These are phyloP conservation scores for Puccinellia tenuiflora DNA, from an alignment of 176 grass and related monocot genomes.

Conservation along the genomic window DNA sequence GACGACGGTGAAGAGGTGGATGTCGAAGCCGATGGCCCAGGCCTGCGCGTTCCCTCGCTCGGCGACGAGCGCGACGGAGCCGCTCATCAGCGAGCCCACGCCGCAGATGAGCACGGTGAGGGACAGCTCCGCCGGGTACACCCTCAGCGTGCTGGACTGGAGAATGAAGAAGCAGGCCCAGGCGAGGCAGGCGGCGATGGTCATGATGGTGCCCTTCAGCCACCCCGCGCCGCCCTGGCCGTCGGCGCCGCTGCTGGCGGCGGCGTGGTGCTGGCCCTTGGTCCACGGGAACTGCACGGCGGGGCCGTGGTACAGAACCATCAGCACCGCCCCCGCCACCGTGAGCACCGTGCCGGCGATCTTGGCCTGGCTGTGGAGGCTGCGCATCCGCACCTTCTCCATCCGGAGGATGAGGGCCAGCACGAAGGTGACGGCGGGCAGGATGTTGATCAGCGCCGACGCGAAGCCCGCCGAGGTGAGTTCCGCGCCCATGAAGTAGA, in stretches of 20 bases:
- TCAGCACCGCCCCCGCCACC: constrained; percentile 78
- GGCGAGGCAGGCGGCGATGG: constrained; percentile 51
- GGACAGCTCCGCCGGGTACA: constrained; percentile 72
- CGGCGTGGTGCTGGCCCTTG: constrained; percentile 37
- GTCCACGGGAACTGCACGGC: constrained; percentile 65
- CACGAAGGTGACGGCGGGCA: constrained; percentile 78
- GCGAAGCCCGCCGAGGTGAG: constrained; percentile 70
- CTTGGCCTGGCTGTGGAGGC: constrained; percentile 79
- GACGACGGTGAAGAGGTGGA: constrained; percentile 70
- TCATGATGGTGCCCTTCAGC: constrained; percentile 63
- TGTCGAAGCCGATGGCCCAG: constrained; percentile 87
- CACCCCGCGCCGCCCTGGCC: constrained; percentile 20
- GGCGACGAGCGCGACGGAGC: constrained; percentile 51
- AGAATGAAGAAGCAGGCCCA: constrained; percentile 88
- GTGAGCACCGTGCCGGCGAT: constrained; percentile 56
- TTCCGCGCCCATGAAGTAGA: constrained; percentile 68
- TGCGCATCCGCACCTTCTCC: constrained; percentile 61
- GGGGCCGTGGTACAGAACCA: constrained; percentile 81
- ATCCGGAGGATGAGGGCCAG: constrained; percentile 61
- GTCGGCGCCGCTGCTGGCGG: background rate
- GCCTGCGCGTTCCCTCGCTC: constrained; percentile 51
- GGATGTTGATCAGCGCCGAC: constrained; percentile 67
- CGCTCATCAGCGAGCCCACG: constrained; percentile 56
- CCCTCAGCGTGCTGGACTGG: constrained; percentile 62
- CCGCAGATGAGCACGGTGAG: constrained; percentile 73